Base-by-base conservation (phyloP, 768 basidiomycete genomes). In the Suillus sp. region DNA sequence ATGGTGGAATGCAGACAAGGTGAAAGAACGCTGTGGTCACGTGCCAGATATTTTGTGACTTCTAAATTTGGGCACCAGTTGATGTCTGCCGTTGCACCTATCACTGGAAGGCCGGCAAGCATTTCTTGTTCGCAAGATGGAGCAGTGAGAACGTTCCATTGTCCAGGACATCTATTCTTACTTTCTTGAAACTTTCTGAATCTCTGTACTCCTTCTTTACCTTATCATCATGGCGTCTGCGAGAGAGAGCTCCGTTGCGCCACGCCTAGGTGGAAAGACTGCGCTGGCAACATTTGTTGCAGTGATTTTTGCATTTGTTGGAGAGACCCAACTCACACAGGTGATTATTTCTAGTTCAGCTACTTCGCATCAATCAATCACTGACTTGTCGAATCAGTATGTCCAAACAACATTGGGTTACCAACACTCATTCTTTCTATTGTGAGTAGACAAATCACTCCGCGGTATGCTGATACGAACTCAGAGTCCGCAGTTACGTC, bases 351-450 rank as follows among this genome's bases (percentile, higher is more conserved):
- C n/a, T 13, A 54, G 27, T 30, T 53, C 32, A 32, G 54, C n/a
- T 20, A 25, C 55, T n/a, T 35, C 25, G n/a, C 32, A 30, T 14
- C 30, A 34, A 14, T 32, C 32, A 20, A 53, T 18, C 37, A 43
- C 60, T 70, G 34, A 70, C 37, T 48, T 53, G 7, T 59, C 43
- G 62, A 51, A 61, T 48, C 65, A 95, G 92, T 89, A 94, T 77
- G 86, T 96, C 16, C 92, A 95, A 74, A 86, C 86, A 1, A 83
- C 81, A 1, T 78, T 93, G 35, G 85, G 80, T 38, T 99, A 92
- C 77, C 82, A 87, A 59, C 92, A 97, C 64, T 93, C 96, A 0
- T 96, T 88, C 81, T 90, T 98, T 70, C 79, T 93, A 65, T 93
- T 95, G 93, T 93, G 69, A 65, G 91, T 72, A 18, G 10, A 50